A percentile compares a stretch with the other conserved stretches of the same genome.
Evolutionary conservation across 176 grass and related monocot genomes (phyloP).

Genomic region (Panicum miliaceum): DNA sequence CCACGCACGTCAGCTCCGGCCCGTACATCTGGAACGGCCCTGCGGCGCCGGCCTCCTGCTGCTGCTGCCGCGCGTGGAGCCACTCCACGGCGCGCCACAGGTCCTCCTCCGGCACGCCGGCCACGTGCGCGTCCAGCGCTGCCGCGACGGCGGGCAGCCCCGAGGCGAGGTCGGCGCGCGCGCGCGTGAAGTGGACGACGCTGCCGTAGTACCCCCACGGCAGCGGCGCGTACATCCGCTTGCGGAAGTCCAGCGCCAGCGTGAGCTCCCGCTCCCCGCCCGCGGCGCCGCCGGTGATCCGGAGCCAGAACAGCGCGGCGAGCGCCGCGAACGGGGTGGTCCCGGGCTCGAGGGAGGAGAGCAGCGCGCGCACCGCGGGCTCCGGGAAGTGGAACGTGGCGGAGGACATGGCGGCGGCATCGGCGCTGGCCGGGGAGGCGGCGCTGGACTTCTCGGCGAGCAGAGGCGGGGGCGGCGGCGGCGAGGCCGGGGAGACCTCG

Average conservation of each 20-base stretch:
- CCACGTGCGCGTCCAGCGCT: slow-evolving; percentile 47
- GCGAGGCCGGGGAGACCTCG: slow-evolving; percentile 22
- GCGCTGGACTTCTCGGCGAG: slow-evolving; percentile 51
- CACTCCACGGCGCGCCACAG: slow-evolving; percentile 70
- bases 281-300: slow-evolving; percentile 15
- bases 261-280: slow-evolving; percentile 54
- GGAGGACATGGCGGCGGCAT: slow-evolving; percentile 44
- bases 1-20: slow-evolving; percentile 83
- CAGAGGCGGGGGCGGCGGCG: slow-evolving; percentile 21
- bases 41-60: background rate
- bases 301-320: slow-evolving; percentile 78
- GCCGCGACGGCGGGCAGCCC: slow-evolving; percentile 52
- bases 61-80: slow-evolving; percentile 52
- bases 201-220: slow-evolving; percentile 78
- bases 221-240: slow-evolving; percentile 76
- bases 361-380: slow-evolving; percentile 43
- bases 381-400: slow-evolving; percentile 78
- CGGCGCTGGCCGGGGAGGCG: background rate
- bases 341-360: slow-evolving; percentile 42
- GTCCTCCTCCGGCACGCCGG: slow-evolving; percentile 56
- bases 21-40: slow-evolving; percentile 85
- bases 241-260: slow-evolving; percentile 72
- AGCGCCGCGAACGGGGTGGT: slow-evolving; percentile 68
- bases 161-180: slow-evolving; percentile 54
- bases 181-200: slow-evolving; percentile 58